These are phyloP conservation scores for Euphrasia confusa DNA, from an alignment of 257 asterid genomes.

Conservation along the genomic window DNA sequence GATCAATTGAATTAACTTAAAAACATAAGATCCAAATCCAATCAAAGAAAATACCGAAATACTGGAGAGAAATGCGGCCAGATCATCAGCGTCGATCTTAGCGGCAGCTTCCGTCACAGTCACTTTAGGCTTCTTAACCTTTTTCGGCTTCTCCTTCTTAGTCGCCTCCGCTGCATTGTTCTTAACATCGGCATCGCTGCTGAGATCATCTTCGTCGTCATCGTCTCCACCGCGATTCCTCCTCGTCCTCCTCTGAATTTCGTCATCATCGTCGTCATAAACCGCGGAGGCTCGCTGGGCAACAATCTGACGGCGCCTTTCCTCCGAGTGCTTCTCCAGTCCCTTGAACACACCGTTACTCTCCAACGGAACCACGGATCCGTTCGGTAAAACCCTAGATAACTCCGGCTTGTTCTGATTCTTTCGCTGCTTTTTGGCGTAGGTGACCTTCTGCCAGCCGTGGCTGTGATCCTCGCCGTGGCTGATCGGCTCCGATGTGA, in stretches of 20 bases:
- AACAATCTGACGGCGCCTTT: slow-evolving; percentile 60
- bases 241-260: slow-evolving; percentile 30
- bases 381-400: slow-evolving; percentile 36
- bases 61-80: slow-evolving; percentile 54
- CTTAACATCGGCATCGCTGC: slow-evolving; percentile 37
- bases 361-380: slow-evolving; percentile 36
- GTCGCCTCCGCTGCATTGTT: slow-evolving; percentile 39
- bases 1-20: background rate
- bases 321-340: slow-evolving; percentile 75
- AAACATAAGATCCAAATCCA: slow-evolving; percentile 1
- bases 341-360: slow-evolving; percentile 43
- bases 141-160: slow-evolving; percentile 60
- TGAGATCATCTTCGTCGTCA: slow-evolving; percentile 29
- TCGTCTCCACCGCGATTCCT: slow-evolving; percentile 28
- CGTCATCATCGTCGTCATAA: slow-evolving; percentile 44
- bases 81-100: slow-evolving; percentile 62
- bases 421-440: slow-evolving; percentile 52
- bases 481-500: slow-evolving; percentile 24
- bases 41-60: slow-evolving; percentile 37
- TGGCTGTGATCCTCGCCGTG: slow-evolving; percentile 35
- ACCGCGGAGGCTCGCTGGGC: slow-evolving; percentile 51
- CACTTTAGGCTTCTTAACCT: slow-evolving; percentile 65
- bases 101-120: slow-evolving; percentile 76
- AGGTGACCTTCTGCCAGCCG: slow-evolving; percentile 63
- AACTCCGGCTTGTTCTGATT: slow-evolving; percentile 34